Evolutionary conservation across 257 asterid species (phyloP), one percentile per base, ranked within the genome.

Genomic region (Anisodus acutangulus): DNA sequence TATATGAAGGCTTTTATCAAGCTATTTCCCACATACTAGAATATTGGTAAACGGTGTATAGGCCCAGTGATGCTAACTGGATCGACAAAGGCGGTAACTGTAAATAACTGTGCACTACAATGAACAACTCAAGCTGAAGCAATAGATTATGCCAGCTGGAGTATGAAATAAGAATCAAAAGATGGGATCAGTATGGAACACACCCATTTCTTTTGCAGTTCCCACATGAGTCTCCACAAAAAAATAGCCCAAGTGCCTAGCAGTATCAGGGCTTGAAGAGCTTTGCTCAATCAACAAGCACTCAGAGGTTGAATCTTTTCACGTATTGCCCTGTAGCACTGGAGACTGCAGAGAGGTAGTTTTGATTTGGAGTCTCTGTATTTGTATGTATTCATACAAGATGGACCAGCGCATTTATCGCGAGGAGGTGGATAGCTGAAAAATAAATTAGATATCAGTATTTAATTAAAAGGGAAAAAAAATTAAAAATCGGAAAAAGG

Each of bases 301-400:
- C 88, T 78, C 6, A 88, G 72, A 49, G 85, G 83, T 63, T 74
- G 90, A 37, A 78, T 70, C 86, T 90, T 90, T 76, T 87, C 85
- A 11, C 85, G 91, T 81, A 91, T 78, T 81, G 94, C 96, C 88
- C 88, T 93, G 91, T 93, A 93, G 91, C 98, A 93, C 26, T 82
- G 90, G 64, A 94, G 97, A 86, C 97, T 94, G 90, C 95, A 94
- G 70, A 93, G 97, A 19, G 97, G 97, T 69, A 94, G 90, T 80
- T 93, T 93, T 1, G 93, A 92, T 85, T 91, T 91, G 4, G 97
- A 92, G 84, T 94, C 95, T 17, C 97, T 89, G 84, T 94, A 93
- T 87, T 91, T 94, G 90, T 91, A 94, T 64, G 84, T 90, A 83
- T 93, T 94, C 59, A 92, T 88, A 85, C 97, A 93, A 16, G 93